Evolutionary conservation across 768 basidiomycete species (phyloP).

Genomic region (Suillus clintonianus): DNA sequence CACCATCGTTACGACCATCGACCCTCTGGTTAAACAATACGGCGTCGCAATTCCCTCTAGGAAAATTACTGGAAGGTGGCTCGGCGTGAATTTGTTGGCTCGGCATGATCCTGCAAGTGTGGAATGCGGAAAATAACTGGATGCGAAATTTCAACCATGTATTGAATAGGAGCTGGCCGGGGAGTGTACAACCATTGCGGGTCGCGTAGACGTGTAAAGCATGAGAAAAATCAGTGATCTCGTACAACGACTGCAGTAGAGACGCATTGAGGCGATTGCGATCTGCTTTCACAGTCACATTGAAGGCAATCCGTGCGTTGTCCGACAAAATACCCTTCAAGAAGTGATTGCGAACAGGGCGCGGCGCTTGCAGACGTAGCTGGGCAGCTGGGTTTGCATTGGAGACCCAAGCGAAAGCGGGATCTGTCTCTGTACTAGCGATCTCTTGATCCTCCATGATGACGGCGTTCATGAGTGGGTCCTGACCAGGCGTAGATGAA

Average conservation of each 20-base stretch:
- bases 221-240: not conserved
- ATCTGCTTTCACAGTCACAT: not conserved
- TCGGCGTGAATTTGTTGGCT: too few relatives aligned
- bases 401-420: not conserved
- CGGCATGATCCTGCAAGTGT: too few relatives aligned
- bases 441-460: not conserved
- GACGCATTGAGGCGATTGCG: not conserved
- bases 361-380: not conserved
- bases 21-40: not conserved
- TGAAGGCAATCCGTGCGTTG: not conserved
- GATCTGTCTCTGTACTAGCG: not conserved
- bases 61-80: too few relatives aligned
- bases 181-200: not conserved
- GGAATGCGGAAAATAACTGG: too few relatives aligned
- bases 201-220: not conserved
- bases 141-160: too few relatives aligned
- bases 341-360: too few relatives aligned
- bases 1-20: not conserved
- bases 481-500: not conserved
- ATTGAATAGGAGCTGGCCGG: too few relatives aligned
- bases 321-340: too few relatives aligned
- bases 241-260: not conserved
- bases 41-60: not conserved
- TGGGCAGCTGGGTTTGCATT: not conserved
- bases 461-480: not conserved